Evolutionary conservation across 2,329 filamentous ascomycete genomes (phyloP).

Genomic region (Talaromyces sp.): DNA sequence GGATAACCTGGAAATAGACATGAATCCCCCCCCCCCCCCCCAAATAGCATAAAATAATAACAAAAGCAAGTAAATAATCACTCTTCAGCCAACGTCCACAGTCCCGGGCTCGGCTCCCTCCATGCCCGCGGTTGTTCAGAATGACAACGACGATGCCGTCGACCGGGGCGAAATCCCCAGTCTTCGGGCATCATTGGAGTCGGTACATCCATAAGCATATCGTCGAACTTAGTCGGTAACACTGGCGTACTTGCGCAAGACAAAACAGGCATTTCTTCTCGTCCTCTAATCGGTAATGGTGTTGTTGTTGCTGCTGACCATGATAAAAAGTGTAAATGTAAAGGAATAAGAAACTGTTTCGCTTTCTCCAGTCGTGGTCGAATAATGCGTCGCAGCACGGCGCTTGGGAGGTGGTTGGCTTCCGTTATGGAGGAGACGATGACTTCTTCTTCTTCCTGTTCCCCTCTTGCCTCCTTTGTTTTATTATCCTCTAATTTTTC

Average conservation of each 20-base stretch:
- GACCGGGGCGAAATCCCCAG: constrained; percentile 15
- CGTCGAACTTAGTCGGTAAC: background rate
- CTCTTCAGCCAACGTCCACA: constrained; percentile 34
- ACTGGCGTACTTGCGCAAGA: constrained; percentile 14
- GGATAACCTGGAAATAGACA: background rate
- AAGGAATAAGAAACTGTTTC: constrained; percentile 22
- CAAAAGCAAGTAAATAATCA: background rate
- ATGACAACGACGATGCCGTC: constrained; percentile 32
- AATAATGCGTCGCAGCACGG: constrained; percentile 22
- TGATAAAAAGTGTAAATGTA: background rate
- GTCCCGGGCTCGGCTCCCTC: constrained; percentile 29
- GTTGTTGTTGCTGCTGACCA: background rate
- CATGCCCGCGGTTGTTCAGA: constrained; percentile 35
- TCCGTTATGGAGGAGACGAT: constrained; percentile 16
- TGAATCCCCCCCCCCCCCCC: background rate
- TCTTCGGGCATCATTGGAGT: background rate
- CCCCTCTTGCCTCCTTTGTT: background rate
- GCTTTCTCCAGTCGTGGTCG: constrained; percentile 28
- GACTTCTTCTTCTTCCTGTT: background rate
- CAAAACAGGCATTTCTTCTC: constrained; percentile 18
- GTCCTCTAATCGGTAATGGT: background rate
- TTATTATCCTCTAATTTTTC: background rate
- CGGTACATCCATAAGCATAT: background rate
- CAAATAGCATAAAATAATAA: background rate
- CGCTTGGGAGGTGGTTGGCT: constrained; percentile 12